Percentiles rank a stretch among this genome's conserved stretches.
These are phyloP conservation scores for Linderniella brevidens DNA, from an alignment of 257 asterid genomes.

Conservation along the genomic window DNA sequence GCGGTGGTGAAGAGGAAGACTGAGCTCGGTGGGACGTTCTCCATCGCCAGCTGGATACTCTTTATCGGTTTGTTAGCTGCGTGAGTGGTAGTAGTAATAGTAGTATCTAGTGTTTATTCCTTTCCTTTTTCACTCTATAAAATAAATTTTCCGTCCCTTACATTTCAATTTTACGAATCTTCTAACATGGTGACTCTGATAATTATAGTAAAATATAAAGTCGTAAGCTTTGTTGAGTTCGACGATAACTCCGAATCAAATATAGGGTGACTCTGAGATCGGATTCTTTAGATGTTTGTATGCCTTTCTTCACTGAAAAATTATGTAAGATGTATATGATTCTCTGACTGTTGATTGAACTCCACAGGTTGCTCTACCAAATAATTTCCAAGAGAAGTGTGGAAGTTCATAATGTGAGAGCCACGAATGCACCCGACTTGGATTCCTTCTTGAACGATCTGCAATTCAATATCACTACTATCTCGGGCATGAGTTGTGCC, in stretches of 20 bases:
- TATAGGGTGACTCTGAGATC: too few species aligned
- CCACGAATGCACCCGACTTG: slow-evolving; percentile 73
- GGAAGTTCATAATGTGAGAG: slow-evolving; percentile 83
- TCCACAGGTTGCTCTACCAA: slow-evolving; percentile 78
- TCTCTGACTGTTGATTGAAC: background rate
- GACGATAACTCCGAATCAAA: too few species aligned
- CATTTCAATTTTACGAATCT: too few species aligned
- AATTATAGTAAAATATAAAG: too few species aligned
- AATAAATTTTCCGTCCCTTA: too few species aligned
- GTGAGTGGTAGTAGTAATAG: slow-evolving; percentile 29
- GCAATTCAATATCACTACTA: slow-evolving; percentile 65
- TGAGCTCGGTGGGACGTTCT: slow-evolving; percentile 88
- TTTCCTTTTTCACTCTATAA: background rate
- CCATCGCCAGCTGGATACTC: slow-evolving; percentile 84
- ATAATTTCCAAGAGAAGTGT: slow-evolving; percentile 61
- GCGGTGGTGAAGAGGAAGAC: slow-evolving; percentile 74
- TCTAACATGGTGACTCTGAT: too few species aligned
- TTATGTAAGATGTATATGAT: background rate
- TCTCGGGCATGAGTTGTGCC: slow-evolving; percentile 83
- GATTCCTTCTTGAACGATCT: slow-evolving; percentile 57
- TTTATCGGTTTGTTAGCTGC: slow-evolving; percentile 81
- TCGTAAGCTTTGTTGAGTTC: too few species aligned
- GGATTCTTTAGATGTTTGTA: too few species aligned
- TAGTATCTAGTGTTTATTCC: background rate
- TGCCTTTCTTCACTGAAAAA: background rate